Percentiles rank a stretch among this genome's conserved stretches.
Conservation (phyloP, 108 stramenopile genomes). For the Stephanodiscus minutulus region DNA sequence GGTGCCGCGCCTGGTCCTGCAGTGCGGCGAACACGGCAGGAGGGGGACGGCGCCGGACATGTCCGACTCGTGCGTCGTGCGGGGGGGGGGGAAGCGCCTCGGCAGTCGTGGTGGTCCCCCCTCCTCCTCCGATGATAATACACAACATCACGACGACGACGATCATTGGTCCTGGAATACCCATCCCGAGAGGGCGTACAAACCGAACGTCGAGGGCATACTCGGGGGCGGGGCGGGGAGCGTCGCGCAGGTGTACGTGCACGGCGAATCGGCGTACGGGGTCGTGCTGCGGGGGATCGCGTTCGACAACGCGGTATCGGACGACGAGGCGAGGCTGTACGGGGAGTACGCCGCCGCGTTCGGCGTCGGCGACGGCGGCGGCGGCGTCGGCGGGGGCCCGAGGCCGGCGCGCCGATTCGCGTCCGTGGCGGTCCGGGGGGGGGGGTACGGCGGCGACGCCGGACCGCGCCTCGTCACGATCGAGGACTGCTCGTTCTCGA, state of each 20-base stretch:
- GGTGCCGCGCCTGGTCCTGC: conserved; percentile 23
- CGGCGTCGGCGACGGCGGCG: conserved; percentile 5
- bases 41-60: not conserved
- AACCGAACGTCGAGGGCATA: conserved; percentile 19
- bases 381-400: not conserved
- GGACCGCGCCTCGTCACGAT: conserved; percentile 38
- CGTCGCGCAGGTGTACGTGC: conserved; percentile 35
- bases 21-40: conserved; percentile 17
- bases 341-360: conserved; percentile 18
- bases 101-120: not conserved
- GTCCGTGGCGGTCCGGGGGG: conserved; percentile 32
- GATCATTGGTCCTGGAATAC: conserved; percentile 9
- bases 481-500: conserved; percentile 31
- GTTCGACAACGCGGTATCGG: conserved; percentile 22
- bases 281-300: conserved; percentile 33
- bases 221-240: conserved; percentile 29
- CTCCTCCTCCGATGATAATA: too few relatives aligned
- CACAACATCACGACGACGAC: not conserved
- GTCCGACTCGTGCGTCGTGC: conserved; percentile 4
- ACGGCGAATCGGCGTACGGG: conserved; percentile 35
- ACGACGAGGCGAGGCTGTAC: conserved; percentile 23
- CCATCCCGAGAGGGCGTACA: not conserved
- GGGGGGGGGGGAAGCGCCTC: conserved; percentile 32
- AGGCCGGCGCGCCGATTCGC: conserved; percentile 30
- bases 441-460: conserved; percentile 37